Evolutionary conservation across 495 filamentous ascomycete genomes (phyloP).

Genomic region (Sordaria brevicollis): DNA sequence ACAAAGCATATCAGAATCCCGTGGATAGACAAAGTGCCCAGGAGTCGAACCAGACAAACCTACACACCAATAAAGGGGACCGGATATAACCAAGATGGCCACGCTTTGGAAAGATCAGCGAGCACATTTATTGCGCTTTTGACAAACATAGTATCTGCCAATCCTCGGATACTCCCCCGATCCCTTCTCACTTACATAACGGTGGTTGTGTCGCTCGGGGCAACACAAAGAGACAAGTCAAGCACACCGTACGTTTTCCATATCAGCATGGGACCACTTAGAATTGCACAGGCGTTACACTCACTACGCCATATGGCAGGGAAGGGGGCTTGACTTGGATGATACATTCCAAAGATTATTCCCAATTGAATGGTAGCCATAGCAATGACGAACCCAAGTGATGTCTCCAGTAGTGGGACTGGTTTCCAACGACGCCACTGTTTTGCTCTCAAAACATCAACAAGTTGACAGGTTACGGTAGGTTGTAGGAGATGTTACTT

Average conservation of each 20-base stretch:
- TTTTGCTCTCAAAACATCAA: neutral
- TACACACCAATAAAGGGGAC: neutral
- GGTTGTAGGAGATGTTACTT: no score
- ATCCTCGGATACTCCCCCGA: neutral
- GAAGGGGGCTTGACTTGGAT: neutral
- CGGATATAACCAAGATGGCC: neutral
- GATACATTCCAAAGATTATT: neutral
- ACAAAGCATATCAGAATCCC: neutral
- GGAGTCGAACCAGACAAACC: neutral
- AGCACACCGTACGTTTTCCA: neutral
- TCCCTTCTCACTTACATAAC: neutral
- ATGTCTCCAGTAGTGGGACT: neutral
- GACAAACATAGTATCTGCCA: neutral
- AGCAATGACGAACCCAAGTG: no score
- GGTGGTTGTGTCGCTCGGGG: neutral
- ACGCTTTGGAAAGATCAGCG: neutral
- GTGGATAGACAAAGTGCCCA: neutral
- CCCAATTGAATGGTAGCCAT: neutral
- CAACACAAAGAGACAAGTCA: neutral
- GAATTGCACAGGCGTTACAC: neutral
- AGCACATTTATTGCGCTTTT: neutral
- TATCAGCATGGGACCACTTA: neutral
- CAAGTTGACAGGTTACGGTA: neutral
- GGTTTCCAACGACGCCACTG: neutral
- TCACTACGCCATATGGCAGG: neutral